Percentiles rank a stretch among this genome's conserved stretches.
These are phyloP conservation scores for Paramecium octaurelia DNA, from an alignment of 73 alveolate genomes.

Conservation along the genomic window DNA sequence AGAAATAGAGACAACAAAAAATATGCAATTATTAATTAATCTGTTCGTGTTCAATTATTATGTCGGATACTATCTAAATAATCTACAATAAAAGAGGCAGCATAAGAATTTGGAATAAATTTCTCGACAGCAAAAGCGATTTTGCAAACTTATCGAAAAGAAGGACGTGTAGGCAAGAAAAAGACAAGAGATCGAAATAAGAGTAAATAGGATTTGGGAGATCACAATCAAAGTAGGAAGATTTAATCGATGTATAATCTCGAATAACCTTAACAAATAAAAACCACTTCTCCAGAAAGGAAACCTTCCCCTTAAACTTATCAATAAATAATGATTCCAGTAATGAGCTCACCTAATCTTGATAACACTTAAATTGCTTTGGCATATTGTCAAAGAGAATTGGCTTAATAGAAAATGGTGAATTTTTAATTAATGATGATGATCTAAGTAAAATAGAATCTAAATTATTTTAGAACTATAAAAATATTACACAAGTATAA, in stretches of 20 bases:
- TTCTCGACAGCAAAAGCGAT: slow-evolving; percentile 63
- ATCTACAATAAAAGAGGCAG: slow-evolving; percentile 60
- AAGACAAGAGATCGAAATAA: slow-evolving; percentile 53
- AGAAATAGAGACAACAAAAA: not conserved
- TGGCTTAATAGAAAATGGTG: not conserved
- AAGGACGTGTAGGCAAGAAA: slow-evolving; percentile 60
- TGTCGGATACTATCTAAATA: slow-evolving; percentile 17
- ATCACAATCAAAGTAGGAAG: not conserved
- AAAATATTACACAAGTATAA: not conserved
- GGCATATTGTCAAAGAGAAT: not conserved
- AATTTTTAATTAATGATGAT: slow-evolving; percentile 18
- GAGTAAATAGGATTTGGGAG: not conserved
- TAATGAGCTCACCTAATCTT: not conserved
- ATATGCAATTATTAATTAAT: slow-evolving; percentile 13
- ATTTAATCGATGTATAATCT: slow-evolving; percentile 28
- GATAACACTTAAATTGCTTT: not conserved
- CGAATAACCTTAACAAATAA: not conserved
- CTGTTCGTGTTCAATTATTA: not conserved
- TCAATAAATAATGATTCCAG: not conserved
- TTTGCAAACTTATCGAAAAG: slow-evolving; percentile 53
- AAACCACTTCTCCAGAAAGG: not conserved
- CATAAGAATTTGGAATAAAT: slow-evolving; percentile 54
- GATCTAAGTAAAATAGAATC: slow-evolving; percentile 3
- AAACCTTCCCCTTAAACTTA: not conserved
- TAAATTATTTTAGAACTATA: not conserved